These are phyloP conservation scores for Echium plantagineum DNA, from an alignment of 257 asterid genomes.

Conservation along the genomic window DNA sequence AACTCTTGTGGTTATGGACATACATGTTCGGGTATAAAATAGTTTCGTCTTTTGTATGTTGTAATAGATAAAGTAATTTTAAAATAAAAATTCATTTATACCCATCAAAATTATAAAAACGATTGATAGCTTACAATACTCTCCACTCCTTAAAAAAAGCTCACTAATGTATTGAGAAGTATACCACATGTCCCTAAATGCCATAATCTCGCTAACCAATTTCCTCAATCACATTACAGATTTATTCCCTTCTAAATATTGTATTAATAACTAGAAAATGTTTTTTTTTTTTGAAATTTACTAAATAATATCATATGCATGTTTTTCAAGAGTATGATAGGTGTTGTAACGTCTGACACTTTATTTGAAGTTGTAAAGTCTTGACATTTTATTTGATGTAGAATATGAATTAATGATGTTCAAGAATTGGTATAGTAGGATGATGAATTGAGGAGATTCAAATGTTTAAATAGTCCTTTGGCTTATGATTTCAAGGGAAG, in stretches of 20 bases:
- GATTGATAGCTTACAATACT: too few species aligned
- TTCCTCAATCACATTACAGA: background rate
- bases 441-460: background rate
- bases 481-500: background rate
- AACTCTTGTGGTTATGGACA: too few species aligned
- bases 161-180: background rate
- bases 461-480: too few species aligned
- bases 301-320: background rate
- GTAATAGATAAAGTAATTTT: too few species aligned
- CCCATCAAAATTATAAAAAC: too few species aligned
- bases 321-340: background rate
- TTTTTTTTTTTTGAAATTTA: too few species aligned
- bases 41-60: too few species aligned
- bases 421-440: background rate
- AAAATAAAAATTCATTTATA: too few species aligned
- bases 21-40: too few species aligned
- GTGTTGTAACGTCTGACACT: too few species aligned
- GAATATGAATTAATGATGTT: background rate
- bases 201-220: constrained; percentile 7
- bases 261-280: background rate
- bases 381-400: background rate
- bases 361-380: too few species aligned
- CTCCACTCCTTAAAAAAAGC: background rate
- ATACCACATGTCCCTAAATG: constrained; percentile 8
- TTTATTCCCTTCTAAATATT: too few species aligned